Evolutionary conservation across 139 green algal genomes (phyloP), one percentile per base, ranked within the genome.

Genomic region (Chlamydomonas schloesseri): DNA sequence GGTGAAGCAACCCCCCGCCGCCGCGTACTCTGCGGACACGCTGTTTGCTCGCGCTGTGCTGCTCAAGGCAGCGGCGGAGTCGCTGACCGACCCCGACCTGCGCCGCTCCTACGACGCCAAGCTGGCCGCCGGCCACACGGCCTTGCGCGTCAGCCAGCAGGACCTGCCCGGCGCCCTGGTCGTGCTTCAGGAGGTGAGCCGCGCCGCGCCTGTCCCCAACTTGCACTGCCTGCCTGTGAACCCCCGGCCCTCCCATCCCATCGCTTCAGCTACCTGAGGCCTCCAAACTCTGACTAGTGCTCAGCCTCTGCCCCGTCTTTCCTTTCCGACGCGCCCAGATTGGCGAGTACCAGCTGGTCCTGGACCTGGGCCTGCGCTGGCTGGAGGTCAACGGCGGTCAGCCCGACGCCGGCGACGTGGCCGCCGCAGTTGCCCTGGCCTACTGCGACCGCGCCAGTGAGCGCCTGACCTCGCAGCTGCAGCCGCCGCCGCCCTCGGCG

Each of bases 91-190:
- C 55, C 57, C 53, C 1, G 69, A 89, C 6, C 58, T 80, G 10
- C 73, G 87, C 36, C 60, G 71, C 23, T 68, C 53, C 33, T 90
- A 90, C 36, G 90, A 93, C 67, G 60, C 60, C 58, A 88, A 79
- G 73, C 67, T 75, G 18, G 75, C 76, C 14, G 55, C 68, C 14
- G 87, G 62, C 28, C 71, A 80, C 58, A 42, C 31, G 53, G 87
- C 72, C 33, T 50, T 90, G 28, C 77, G 83, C 34, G 90, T 93
- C 50, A 83, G 68, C 46, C 74, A 80, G 65, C 37, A 82, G n/a
- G 84, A 93, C 84, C 75, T 93, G 42, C 90, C 90, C 10, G 90
- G 81, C 4, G 81, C 88, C 24, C 81, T 93, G 46, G 90, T 93
- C 13, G 62, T 93, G 67, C 75, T 93, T n/a, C 89, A 92, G 71